Conservation (phyloP, 441 rosid species). For the Pelargonium australe region DNA sequence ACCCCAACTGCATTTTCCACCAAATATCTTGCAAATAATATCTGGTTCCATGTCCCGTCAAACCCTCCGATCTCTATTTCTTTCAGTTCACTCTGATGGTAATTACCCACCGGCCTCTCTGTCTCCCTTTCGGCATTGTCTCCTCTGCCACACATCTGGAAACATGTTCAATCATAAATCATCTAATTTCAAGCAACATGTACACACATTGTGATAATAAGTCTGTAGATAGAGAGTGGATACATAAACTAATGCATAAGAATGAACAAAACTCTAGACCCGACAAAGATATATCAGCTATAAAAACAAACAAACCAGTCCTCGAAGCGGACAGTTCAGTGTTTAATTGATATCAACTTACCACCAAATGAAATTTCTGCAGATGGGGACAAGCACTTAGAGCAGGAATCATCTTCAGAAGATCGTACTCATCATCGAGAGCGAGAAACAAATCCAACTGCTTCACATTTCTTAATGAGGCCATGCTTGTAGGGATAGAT, state of each 20-base stretch:
- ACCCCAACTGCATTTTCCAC: neutral
- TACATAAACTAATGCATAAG: too few relatives aligned
- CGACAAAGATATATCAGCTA: too few relatives aligned
- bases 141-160: neutral
- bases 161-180: neutral
- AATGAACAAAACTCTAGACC: too few relatives aligned
- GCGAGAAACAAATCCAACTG: neutral
- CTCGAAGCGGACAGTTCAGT: neutral
- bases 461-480: neutral
- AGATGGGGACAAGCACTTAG: neutral
- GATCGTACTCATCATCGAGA: neutral
- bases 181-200: too few relatives aligned
- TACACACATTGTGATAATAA: too few relatives aligned
- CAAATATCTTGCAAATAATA: neutral
- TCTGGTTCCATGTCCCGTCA: neutral
- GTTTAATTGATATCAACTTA: neutral
- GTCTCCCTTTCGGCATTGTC: neutral
- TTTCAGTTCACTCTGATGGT: neutral
- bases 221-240: too few relatives aligned
- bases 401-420: slow-evolving; percentile 2
- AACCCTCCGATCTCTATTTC: neutral
- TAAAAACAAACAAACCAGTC: neutral
- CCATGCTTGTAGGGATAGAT: neutral
- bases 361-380: neutral
- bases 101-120: neutral